Conservation (phyloP, 2,329 filamentous ascomycete species). For the Cercospora sp. region DNA sequence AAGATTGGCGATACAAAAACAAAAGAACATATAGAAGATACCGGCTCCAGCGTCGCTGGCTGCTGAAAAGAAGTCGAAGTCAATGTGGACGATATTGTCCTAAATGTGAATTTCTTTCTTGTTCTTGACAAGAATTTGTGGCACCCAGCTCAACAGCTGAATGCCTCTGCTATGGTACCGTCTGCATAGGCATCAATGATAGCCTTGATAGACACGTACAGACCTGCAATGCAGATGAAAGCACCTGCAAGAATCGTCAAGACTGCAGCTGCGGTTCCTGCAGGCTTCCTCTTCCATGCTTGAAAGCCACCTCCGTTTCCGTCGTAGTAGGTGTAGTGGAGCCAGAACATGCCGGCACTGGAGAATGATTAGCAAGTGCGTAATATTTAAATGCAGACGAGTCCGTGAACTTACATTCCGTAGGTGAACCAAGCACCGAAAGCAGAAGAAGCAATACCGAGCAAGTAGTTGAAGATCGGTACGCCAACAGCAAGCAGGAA, state of each 20-base stretch:
- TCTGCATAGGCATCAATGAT: slow-evolving; percentile 36
- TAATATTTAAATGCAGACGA: too few relatives aligned
- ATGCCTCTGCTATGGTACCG: slow-evolving; percentile 32
- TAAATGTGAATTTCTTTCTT: not conserved
- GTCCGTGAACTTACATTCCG: slow-evolving; percentile 34
- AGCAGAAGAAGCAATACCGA: slow-evolving; percentile 52
- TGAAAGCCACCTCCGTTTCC: slow-evolving; percentile 33
- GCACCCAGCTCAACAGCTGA: slow-evolving; percentile 30
- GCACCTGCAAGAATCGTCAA: slow-evolving; percentile 48
- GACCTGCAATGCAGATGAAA: slow-evolving; percentile 50
- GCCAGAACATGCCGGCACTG: slow-evolving; percentile 49
- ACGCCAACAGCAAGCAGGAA: slow-evolving; percentile 50
- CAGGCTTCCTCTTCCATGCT: slow-evolving; percentile 11
- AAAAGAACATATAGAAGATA: not conserved
- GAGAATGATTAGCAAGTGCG: not conserved
- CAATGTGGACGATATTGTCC: not conserved
- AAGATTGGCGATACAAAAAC: not conserved
- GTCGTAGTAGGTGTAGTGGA: slow-evolving; percentile 51
- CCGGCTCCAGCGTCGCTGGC: not conserved
- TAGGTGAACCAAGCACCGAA: slow-evolving; percentile 58
- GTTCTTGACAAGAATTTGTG: not conserved
- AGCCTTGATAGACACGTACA: slow-evolving; percentile 50
- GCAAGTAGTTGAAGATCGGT: slow-evolving; percentile 56
- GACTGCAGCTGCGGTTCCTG: slow-evolving; percentile 33
- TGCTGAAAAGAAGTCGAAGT: not conserved